Evolutionary conservation across 208 protist genomes (phyloP).

Genomic region (Trypanosoma grayi): DNA sequence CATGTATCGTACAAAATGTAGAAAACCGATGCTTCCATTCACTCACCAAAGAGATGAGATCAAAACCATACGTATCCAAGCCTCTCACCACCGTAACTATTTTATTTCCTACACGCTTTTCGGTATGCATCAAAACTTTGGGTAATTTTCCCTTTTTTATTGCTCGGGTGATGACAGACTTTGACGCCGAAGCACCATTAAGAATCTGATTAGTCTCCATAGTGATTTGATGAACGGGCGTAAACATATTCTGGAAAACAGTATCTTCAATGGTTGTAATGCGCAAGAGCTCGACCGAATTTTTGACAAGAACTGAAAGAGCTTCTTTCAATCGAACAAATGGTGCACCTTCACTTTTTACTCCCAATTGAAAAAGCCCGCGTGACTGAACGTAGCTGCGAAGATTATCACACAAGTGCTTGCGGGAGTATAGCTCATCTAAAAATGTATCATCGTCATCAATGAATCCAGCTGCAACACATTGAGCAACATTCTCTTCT

Average conservation of each 20-base stretch:
- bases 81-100: constrained; percentile 59
- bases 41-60: constrained; percentile 37
- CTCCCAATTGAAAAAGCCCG: constrained; percentile 19
- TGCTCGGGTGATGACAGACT: constrained; percentile 15
- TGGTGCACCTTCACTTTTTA: constrained; percentile 28
- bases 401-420: constrained; percentile 43
- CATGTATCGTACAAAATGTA: constrained; percentile 45
- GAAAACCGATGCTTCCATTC: constrained; percentile 65
- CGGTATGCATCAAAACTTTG: constrained; percentile 40
- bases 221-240: constrained; percentile 48
- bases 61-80: constrained; percentile 59
- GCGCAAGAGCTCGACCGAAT: constrained; percentile 19
- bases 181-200: constrained; percentile 11
- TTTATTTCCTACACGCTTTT: constrained; percentile 49
- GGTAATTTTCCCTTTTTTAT: constrained; percentile 41
- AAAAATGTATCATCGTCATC: constrained; percentile 27
- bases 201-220: constrained; percentile 37
- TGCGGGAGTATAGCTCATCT: constrained; percentile 38
- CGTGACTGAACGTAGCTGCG: constrained; percentile 46
- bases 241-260: constrained; percentile 37
- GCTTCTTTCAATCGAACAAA: constrained; percentile 37
- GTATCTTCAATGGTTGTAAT: constrained; percentile 36
- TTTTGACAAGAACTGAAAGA: constrained; percentile 25
- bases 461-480: background rate
- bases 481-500: no score